Percentiles rank a stretch among this genome's conserved stretches.
phyloP scores from a whole-genome alignment of 495 filamentous ascomycete species.

The Penicillium ochrochloron region DNA sequence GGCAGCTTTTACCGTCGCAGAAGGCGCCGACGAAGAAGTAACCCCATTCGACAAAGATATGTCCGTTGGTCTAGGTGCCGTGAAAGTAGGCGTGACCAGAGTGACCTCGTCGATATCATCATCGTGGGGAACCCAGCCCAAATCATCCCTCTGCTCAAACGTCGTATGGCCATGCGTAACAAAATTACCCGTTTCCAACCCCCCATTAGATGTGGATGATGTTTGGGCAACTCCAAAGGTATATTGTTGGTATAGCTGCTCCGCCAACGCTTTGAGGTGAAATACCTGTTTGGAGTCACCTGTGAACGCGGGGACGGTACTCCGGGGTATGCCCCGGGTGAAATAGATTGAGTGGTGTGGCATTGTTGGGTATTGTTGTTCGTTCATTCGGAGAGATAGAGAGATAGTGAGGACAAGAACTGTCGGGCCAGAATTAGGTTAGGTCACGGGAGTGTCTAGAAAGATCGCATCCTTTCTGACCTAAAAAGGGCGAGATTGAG shows the following conservation, averaged over 20 bases:
- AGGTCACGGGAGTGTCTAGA: neutral
- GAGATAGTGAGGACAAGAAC: neutral
- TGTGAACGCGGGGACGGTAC: constrained; percentile 1
- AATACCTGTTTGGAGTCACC: neutral
- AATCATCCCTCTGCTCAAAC: neutral
- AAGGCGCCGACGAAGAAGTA: neutral
- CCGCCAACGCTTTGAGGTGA: constrained; percentile 1
- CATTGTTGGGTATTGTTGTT: neutral
- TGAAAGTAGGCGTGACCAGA: neutral
- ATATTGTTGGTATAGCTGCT: constrained; percentile 30
- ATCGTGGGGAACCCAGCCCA: constrained; percentile 4
- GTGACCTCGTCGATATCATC: neutral
- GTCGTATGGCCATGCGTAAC: constrained; percentile 20
- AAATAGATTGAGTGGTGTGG: constrained; percentile 5
- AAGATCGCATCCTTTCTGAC: neutral
- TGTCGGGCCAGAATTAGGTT: neutral
- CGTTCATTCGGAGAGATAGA: neutral
- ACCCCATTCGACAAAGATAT: neutral
- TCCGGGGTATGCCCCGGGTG: constrained; percentile 1
- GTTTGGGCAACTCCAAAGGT: constrained; percentile 9
- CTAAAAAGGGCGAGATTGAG: neutral
- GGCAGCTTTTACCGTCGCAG: neutral
- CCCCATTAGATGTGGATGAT: neutral
- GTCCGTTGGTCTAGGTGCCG: neutral
- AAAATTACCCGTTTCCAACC: no score